Conservation (phyloP, 768 basidiomycete species). For the Russula olivacea region DNA sequence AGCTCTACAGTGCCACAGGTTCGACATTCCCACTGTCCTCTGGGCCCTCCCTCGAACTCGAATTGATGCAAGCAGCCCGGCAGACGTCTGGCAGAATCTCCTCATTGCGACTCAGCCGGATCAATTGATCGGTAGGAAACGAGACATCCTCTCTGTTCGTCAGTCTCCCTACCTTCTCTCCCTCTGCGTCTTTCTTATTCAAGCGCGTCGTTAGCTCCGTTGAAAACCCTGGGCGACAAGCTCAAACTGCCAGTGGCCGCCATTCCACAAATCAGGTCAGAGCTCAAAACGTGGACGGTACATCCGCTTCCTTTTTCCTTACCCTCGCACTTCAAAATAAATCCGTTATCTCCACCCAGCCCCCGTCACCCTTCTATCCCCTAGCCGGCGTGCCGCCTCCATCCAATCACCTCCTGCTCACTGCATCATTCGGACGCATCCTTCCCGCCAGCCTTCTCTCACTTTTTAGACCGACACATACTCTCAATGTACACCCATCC, state of each 20-base stretch:
- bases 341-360: slow-evolving; percentile 33
- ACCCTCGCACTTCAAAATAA: neutral
- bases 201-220: slow-evolving; percentile 48
- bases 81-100: slow-evolving; percentile 75
- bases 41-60: neutral
- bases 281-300: slow-evolving; percentile 64
- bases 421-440: slow-evolving; percentile 89
- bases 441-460: slow-evolving; percentile 56
- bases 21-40: slow-evolving; percentile 16
- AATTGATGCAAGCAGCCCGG: neutral
- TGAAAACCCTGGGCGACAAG: slow-evolving; percentile 53
- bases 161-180: slow-evolving; percentile 27
- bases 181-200: neutral
- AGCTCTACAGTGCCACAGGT: slow-evolving; percentile 62
- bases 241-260: slow-evolving; percentile 49
- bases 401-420: slow-evolving; percentile 59
- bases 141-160: slow-evolving; percentile 54
- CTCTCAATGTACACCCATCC: slow-evolving; percentile 88
- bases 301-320: slow-evolving; percentile 21
- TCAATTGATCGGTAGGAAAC: slow-evolving; percentile 54
- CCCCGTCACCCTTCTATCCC: slow-evolving; percentile 36
- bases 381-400: slow-evolving; percentile 15
- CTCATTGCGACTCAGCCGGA: slow-evolving; percentile 70
- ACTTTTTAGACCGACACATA: slow-evolving; percentile 50
- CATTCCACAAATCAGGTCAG: slow-evolving; percentile 54